Conservation (phyloP, 495 filamentous ascomycete genomes). For the Penicillium maclennaniae region DNA sequence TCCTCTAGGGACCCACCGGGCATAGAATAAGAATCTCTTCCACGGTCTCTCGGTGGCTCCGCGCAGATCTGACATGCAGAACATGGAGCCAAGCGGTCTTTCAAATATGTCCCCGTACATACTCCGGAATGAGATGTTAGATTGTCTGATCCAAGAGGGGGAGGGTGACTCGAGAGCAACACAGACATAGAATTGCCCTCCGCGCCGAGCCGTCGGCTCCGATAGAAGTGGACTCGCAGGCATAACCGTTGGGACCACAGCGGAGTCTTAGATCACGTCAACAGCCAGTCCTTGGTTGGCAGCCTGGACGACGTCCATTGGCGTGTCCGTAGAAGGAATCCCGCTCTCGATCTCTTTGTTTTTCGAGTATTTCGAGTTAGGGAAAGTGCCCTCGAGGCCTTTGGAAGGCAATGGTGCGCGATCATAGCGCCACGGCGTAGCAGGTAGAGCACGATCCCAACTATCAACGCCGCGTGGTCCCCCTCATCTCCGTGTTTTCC, state of each 20-base stretch:
- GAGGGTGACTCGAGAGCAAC: no score
- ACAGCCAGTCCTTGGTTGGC: slow-evolving; percentile 1
- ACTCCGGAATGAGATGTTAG: no score
- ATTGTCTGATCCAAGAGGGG: no score
- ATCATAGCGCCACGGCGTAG: slow-evolving; percentile 6
- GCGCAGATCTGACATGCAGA: no score
- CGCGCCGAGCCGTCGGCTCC: slow-evolving; percentile 17
- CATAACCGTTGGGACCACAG: slow-evolving; percentile 19
- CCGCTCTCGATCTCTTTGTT: no score
- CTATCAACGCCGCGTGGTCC: background rate
- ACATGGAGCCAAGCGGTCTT: no score
- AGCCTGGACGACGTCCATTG: background rate
- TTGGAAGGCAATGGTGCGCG: background rate
- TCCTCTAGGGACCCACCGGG: slow-evolving; percentile 4
- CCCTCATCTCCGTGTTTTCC: slow-evolving; percentile 6
- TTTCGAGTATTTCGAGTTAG: background rate
- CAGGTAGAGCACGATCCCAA: background rate
- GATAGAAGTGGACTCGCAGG: slow-evolving; percentile 9
- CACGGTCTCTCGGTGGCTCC: no score
- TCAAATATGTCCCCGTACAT: no score
- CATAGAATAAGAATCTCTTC: background rate
- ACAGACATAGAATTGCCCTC: slow-evolving; percentile 1
- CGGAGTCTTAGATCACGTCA: slow-evolving; percentile 12
- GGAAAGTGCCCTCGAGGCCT: background rate
- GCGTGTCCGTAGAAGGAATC: no score